Evolutionary conservation across 1,284 basidiomycete genomes (phyloP).

Genomic region (Leccinum glutinopallens): DNA sequence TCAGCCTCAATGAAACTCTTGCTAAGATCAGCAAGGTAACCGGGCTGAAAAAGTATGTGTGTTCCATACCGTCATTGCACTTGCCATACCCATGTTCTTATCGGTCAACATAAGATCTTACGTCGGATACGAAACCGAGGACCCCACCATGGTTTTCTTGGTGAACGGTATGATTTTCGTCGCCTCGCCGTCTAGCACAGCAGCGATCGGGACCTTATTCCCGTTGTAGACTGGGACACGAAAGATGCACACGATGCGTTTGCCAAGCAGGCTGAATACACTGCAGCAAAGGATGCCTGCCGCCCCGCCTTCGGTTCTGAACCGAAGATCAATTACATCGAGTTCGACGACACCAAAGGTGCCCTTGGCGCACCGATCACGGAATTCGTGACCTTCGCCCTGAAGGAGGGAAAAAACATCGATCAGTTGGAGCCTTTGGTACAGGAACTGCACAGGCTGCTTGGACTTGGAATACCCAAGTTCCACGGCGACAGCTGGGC

Average conservation of each 20-base stretch:
- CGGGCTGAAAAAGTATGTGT: constrained; percentile 26
- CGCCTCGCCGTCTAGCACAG: constrained; percentile 7
- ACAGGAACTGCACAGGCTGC: constrained; percentile 22
- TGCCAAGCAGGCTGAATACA: constrained; percentile 15
- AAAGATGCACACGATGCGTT: constrained; percentile 24
- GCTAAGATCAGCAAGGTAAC: constrained; percentile 16
- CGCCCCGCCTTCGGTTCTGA: constrained; percentile 24
- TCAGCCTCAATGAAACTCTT: constrained; percentile 20
- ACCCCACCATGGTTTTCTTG: constrained; percentile 30
- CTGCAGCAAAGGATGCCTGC: constrained; percentile 6
- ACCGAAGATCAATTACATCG: constrained; percentile 20
- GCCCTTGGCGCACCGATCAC: constrained; percentile 33
- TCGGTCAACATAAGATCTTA: constrained; percentile 32
- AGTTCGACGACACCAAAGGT: constrained; percentile 28
- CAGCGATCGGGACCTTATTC: constrained; percentile 12
- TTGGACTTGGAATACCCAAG: constrained; percentile 21
- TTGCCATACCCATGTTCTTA: constrained; percentile 6
- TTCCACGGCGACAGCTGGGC: constrained; percentile 38
- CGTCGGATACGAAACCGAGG: constrained; percentile 34
- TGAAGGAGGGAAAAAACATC: constrained; percentile 29
- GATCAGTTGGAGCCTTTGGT: constrained; percentile 29
- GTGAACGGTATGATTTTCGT: constrained; percentile 29
- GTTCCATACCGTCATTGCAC: not conserved
- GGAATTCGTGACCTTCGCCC: constrained; percentile 37
- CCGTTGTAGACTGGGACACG: constrained; percentile 30